A percentile compares a stretch with the other conserved stretches of the same genome.
phyloP scores from a whole-genome alignment of 805 yeast genomes.

The Suhomyces tanzawaensis region DNA sequence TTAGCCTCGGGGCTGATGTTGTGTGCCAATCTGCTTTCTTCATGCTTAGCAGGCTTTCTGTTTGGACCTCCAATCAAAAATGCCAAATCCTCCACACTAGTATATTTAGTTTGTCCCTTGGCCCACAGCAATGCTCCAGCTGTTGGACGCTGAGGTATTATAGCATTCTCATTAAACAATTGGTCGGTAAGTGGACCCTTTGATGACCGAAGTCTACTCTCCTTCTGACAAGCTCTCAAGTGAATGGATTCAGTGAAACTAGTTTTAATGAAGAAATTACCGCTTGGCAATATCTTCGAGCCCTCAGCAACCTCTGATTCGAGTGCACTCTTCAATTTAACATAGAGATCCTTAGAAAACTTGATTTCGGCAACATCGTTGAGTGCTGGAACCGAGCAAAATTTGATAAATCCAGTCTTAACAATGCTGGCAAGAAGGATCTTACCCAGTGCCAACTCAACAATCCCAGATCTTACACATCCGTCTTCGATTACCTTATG shows the following conservation, averaged over 20 bases:
- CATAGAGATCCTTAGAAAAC: conserved; percentile 28
- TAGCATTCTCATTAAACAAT: conserved; percentile 65
- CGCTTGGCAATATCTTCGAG: conserved; percentile 44
- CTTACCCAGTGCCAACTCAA: conserved; percentile 37
- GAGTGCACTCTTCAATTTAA: conserved; percentile 20
- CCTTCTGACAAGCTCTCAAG: conserved; percentile 22
- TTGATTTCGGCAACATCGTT: conserved; percentile 52
- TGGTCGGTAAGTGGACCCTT: conserved; percentile 42
- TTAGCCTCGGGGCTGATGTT: conserved; percentile 46
- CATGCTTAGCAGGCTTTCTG: conserved; percentile 57
- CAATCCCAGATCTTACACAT: conserved; percentile 49
- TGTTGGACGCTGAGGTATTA: conserved; percentile 76
- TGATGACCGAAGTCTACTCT: conserved; percentile 9
- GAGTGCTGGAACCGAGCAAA: conserved; percentile 59
- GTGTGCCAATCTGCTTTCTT: conserved; percentile 56
- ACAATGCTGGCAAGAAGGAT: conserved; percentile 47
- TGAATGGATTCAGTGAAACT: conserved; percentile 45
- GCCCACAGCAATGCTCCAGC: conserved; percentile 84
- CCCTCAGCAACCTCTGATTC: conserved; percentile 19
- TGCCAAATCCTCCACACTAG: conserved; percentile 64
- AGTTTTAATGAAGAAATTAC: conserved; percentile 57
- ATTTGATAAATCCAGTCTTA: conserved; percentile 46
- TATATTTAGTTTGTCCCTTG: conserved; percentile 61
- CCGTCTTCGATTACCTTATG: conserved; percentile 58
- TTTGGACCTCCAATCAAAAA: conserved; percentile 69